Base-by-base conservation (phyloP, 306 rosid genomes). In the Notholithocarpus densiflorus region DNA sequence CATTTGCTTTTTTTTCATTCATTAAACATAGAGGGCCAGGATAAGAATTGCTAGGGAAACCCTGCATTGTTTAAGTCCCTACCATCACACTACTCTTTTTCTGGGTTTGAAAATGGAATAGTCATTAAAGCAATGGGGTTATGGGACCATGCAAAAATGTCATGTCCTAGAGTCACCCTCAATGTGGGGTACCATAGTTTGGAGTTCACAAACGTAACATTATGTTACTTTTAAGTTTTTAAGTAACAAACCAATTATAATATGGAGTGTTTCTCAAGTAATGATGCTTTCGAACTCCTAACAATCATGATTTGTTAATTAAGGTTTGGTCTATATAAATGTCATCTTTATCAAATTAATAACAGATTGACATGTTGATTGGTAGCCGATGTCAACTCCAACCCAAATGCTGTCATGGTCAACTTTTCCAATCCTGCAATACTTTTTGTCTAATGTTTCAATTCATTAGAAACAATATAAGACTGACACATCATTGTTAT, bases 261-360 rank as follows among this genome's bases (percentile, higher is more conserved):
- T 18, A 69, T 60, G 83, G 54, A 37, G 83, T 79, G 68, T 53
- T 62, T 79, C 84, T 51, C 72, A 79, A 79, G 84, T 37, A 45
- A 62, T 23, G 73, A 32, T 55, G 73, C 73, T 73, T 66, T 74
- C 73, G 20, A 71, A 68, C 64, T 75, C 76, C 72, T 68, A 75
- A 81, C 72, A 51, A 59, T 32, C 29, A 59, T 60, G 72, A 81
- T 70, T 81, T 56, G 23, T 70, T 29, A 81, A 60, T 68, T 20
- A 75, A 73, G 53, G 56, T 74, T 31, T 24, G 19, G 65, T 64
- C 51, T 68, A 56, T 66, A 52, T 75, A 75, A 69, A 68, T 48
- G 72, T 15, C 77, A 48, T 51, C 73, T 75, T 70, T 15, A 60
- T 70, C 52, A 45, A 69, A 31, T 57, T 20, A 37, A 17, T 48